These are phyloP conservation scores for Paxillus rubicundulus DNA, from an alignment of 768 basidiomycete genomes.

Conservation along the genomic window DNA sequence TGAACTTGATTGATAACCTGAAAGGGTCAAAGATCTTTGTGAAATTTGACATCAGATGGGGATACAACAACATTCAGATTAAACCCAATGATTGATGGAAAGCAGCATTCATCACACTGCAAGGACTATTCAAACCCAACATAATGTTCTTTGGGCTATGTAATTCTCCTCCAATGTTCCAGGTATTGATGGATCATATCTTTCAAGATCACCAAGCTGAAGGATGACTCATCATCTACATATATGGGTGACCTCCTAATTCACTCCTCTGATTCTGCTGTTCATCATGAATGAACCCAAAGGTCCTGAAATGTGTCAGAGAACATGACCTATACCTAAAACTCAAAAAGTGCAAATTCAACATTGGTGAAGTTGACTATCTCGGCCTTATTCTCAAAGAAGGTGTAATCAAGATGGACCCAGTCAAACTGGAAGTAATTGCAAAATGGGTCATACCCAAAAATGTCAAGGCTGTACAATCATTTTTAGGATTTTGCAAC, in stretches of 20 bases:
- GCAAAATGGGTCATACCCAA: slow-evolving; percentile 26
- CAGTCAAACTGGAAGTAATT: slow-evolving; percentile 34
- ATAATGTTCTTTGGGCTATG: slow-evolving; percentile 21
- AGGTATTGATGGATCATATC: background rate
- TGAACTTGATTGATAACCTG: background rate
- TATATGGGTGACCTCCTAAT: slow-evolving; percentile 28
- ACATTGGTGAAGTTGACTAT: background rate
- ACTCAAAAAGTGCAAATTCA: slow-evolving; percentile 26
- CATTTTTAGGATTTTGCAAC: too few relatives aligned
- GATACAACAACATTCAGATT: background rate
- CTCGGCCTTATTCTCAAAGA: background rate
- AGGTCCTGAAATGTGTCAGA: slow-evolving; percentile 28
- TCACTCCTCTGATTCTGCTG: slow-evolving; percentile 7
- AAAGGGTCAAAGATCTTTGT: background rate
- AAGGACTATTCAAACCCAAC: background rate
- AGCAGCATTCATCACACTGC: background rate
- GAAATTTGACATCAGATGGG: background rate
- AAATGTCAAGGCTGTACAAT: slow-evolving; percentile 32
- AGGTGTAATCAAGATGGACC: slow-evolving; percentile 30
- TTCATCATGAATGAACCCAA: slow-evolving; percentile 9
- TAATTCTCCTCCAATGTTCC: slow-evolving; percentile 19
- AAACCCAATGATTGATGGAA: slow-evolving; percentile 1
- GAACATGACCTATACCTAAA: slow-evolving; percentile 35
- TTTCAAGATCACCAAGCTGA: slow-evolving; percentile 4
- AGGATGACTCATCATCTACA: slow-evolving; percentile 26